phyloP scores from a whole-genome alignment of 306 rosid species.

The Chamaecrista fasciculata region DNA sequence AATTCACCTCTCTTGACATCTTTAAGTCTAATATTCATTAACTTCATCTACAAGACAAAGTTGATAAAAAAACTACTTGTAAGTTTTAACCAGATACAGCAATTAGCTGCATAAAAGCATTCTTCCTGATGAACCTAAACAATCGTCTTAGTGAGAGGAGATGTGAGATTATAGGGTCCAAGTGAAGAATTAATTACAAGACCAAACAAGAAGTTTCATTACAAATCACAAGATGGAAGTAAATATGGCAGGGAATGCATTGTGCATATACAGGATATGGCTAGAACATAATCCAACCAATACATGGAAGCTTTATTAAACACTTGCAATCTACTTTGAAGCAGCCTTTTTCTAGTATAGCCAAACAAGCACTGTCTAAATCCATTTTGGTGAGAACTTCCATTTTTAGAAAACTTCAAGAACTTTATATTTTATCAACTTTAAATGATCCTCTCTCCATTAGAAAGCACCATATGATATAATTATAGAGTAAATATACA shows the following conservation, averaged over 20 bases:
- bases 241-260: neutral
- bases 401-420: too few relatives aligned
- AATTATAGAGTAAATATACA: too few relatives aligned
- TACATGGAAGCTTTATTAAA: neutral
- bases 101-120: neutral
- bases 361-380: neutral
- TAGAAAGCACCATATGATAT: too few relatives aligned
- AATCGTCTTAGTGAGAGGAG: neutral
- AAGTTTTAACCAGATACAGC: neutral
- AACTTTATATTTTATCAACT: too few relatives aligned
- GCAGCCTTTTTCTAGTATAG: neutral
- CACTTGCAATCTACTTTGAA: too few relatives aligned
- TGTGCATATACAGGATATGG: neutral
- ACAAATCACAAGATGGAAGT: neutral
- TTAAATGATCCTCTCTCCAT: too few relatives aligned
- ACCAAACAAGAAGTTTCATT: neutral
- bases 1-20: neutral
- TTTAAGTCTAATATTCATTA: neutral
- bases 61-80: neutral
- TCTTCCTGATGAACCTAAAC: neutral
- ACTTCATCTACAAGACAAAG: neutral
- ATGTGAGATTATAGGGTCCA: neutral
- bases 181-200: neutral
- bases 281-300: conserved; percentile 1
- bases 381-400: conserved; percentile 17